Percentiles rank a stretch among this genome's conserved stretches.
phyloP scores from a whole-genome alignment of 805 yeast species.

The Ogataea minuta region DNA sequence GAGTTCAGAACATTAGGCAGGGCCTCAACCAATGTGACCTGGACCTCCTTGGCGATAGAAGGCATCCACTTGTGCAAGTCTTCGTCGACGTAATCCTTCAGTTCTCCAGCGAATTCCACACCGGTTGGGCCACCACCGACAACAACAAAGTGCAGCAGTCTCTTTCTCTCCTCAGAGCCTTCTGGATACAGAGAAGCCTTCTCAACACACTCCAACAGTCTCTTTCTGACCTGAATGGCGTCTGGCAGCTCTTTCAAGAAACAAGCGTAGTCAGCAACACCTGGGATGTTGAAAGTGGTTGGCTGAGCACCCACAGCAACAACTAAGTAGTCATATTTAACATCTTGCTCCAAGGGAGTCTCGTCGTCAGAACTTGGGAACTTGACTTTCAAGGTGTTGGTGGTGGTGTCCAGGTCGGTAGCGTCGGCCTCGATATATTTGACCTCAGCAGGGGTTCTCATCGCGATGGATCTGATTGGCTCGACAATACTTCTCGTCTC shows the following conservation, averaged over 20 bases:
- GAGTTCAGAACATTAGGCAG: constrained; percentile 52
- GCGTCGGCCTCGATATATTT: constrained; percentile 56
- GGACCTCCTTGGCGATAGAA: constrained; percentile 47
- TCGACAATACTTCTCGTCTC: constrained; percentile 52
- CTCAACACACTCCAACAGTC: constrained; percentile 50
- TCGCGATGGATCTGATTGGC: constrained; percentile 52
- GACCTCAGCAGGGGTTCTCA: constrained; percentile 50
- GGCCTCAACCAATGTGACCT: constrained; percentile 51
- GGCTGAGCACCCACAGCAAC: constrained; percentile 60
- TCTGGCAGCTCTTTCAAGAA: constrained; percentile 54
- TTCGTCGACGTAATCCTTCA: constrained; percentile 56
- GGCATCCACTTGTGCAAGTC: constrained; percentile 56
- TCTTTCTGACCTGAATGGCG: constrained; percentile 46
- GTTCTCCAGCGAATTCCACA: constrained; percentile 56
- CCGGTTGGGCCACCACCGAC: constrained; percentile 63
- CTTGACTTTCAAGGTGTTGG: constrained; percentile 44
- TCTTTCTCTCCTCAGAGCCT: constrained; percentile 50
- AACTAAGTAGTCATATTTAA: constrained; percentile 47
- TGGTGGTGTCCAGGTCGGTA: constrained; percentile 46
- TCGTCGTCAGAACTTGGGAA: constrained; percentile 42
- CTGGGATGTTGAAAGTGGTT: constrained; percentile 55
- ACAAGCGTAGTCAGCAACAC: constrained; percentile 52
- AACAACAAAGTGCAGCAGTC: constrained; percentile 50
- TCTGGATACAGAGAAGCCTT: constrained; percentile 52
- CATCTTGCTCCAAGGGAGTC: constrained; percentile 36